phyloP scores from a whole-genome alignment of 768 basidiomycete species.

The Psilocybe tampanensis region DNA sequence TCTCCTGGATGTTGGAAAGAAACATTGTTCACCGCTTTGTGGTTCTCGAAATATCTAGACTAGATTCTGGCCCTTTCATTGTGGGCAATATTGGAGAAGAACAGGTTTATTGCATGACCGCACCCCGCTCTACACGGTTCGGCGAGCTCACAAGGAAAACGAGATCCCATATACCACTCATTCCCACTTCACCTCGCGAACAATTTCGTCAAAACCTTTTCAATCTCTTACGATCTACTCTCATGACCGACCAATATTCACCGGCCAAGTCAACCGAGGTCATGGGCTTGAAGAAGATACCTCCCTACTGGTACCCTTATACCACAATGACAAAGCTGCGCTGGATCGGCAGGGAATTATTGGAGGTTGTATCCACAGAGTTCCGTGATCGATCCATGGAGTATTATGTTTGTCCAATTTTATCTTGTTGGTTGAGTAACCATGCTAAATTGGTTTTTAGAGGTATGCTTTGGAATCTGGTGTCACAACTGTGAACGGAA shows the following conservation, averaged over 20 bases:
- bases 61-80: background rate
- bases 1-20: background rate
- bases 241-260: conserved; percentile 44
- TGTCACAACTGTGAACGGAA: conserved; percentile 95
- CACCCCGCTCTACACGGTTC: conserved; percentile 23
- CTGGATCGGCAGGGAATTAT: conserved; percentile 84
- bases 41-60: too few relatives aligned
- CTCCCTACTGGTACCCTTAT: conserved; percentile 93
- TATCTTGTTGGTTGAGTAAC: background rate
- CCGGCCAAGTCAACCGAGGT: conserved; percentile 26
- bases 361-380: conserved; percentile 93
- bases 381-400: conserved; percentile 94
- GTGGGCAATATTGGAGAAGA: background rate
- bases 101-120: conserved; percentile 18
- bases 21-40: background rate
- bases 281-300: conserved; percentile 71
- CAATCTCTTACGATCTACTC: conserved; percentile 49
- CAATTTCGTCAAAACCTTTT: conserved; percentile 61
- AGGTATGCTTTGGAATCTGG: conserved; percentile 81
- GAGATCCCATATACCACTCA: conserved; percentile 42
- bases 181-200: conserved; percentile 49
- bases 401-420: conserved; percentile 76
- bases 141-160: conserved; percentile 33
- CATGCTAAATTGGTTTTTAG: conserved; percentile 24
- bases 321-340: conserved; percentile 91